Percentiles rank a stretch among this genome's conserved stretches.
Evolutionary conservation across 306 rosid genomes (phyloP).

Genomic region (Coriaria nepalensis): DNA sequence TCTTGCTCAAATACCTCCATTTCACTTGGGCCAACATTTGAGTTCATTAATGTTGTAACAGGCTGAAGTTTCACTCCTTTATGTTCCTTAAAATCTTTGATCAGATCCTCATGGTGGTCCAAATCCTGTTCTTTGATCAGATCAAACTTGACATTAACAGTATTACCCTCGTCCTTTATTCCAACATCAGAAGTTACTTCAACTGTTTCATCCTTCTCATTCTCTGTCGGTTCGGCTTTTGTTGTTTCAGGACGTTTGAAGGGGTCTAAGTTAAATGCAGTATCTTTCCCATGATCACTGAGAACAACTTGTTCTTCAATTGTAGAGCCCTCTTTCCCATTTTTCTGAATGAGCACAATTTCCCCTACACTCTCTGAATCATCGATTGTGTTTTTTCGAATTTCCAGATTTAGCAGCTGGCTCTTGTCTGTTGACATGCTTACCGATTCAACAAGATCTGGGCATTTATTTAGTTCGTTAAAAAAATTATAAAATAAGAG

Average conservation of each 20-base stretch:
- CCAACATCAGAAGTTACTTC: slow-evolving; percentile 21
- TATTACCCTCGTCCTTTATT: slow-evolving; percentile 17
- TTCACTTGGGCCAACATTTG: too few species aligned
- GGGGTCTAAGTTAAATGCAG: slow-evolving; percentile 21
- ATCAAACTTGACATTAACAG: not conserved
- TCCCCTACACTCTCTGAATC: slow-evolving; percentile 15
- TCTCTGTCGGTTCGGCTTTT: slow-evolving; percentile 19
- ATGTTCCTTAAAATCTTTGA: too few species aligned
- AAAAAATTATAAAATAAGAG: slow-evolving; percentile 9
- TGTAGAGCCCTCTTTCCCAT: slow-evolving; percentile 18
- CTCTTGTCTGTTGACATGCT: slow-evolving; percentile 16
- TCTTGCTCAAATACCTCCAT: too few species aligned
- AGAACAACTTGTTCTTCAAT: slow-evolving; percentile 17
- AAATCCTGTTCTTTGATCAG: too few species aligned
- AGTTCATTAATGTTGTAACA: too few species aligned
- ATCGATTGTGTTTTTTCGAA: slow-evolving; percentile 12
- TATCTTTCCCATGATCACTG: slow-evolving; percentile 17
- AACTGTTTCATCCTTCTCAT: slow-evolving; percentile 20
- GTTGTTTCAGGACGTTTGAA: slow-evolving; percentile 17
- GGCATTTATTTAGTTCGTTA: too few species aligned
- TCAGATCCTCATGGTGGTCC: too few species aligned
- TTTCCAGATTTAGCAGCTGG: slow-evolving; percentile 23
- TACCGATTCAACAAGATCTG: slow-evolving; percentile 19
- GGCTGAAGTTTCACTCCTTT: too few species aligned
- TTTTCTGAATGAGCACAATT: not conserved